Percentiles rank a stretch among this genome's conserved stretches.
Conservation (phyloP, 257 asterid genomes). For the Hygrophila difformis region DNA sequence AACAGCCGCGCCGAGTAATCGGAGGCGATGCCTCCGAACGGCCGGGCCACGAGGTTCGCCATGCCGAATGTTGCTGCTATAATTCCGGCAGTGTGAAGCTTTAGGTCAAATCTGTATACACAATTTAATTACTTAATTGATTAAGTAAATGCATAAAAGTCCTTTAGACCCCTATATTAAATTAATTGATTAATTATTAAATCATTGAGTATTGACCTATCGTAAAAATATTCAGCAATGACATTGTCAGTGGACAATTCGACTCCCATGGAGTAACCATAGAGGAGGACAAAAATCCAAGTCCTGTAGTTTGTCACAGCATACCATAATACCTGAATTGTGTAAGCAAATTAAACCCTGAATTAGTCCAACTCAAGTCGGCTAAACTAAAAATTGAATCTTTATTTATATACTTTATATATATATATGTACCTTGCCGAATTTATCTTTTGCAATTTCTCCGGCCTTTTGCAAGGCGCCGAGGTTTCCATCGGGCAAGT, state of each 20-base stretch:
- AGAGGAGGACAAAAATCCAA: conserved; percentile 42
- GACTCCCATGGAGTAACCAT: conserved; percentile 53
- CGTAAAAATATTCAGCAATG: conserved; percentile 44
- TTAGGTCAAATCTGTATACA: conserved; percentile 13
- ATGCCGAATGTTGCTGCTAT: conserved; percentile 21
- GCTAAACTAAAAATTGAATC: too few species aligned
- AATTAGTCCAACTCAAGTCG: too few species aligned
- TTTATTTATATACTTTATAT: too few species aligned
- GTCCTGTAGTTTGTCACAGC: conserved; percentile 48
- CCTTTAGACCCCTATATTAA: too few species aligned
- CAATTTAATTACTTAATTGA: too few species aligned
- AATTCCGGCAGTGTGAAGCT: conserved; percentile 14
- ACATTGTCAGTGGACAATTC: conserved; percentile 42
- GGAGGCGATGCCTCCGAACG: conserved; percentile 23
- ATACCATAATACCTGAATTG: conserved; percentile 33
- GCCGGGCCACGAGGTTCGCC: conserved; percentile 23
- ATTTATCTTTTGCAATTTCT: conserved; percentile 13
- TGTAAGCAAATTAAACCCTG: too few species aligned
- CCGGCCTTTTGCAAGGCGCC: conserved; percentile 22
- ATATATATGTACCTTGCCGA: conserved; percentile 14
- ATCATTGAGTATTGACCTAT: conserved; percentile 24
- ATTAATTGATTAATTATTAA: too few species aligned
- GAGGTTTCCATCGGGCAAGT: conserved; percentile 27
- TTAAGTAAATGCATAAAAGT: too few species aligned
- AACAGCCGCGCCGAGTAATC: conserved; percentile 16